Evolutionary conservation across 192 early-diverging fungal species (phyloP), one percentile per base, ranked within the genome.

Genomic region (Diversispora eburnea): DNA sequence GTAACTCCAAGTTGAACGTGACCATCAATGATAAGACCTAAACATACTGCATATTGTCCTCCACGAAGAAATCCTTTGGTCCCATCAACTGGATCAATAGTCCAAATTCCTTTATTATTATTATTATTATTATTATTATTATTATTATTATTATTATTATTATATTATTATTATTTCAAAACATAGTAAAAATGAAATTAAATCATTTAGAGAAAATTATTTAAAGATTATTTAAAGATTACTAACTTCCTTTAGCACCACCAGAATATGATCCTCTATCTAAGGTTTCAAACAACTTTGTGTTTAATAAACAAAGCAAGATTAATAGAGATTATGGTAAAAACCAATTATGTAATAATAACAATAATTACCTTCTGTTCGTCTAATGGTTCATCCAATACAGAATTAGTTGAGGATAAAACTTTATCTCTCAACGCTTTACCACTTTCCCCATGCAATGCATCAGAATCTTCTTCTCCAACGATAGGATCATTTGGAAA

Each of bases 1-100:
- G 95, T 84, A 49, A 98, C 94, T 42, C 94, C 96, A 12, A 99
- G 80, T 72, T 91, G 81, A 8, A 99, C 96, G 17, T 89, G 76
- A 20, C 96, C 95, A 78, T 98, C 91, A 3, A 92, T 82, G 72
- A 98, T 89, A 58, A 98, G 83, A 17, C 95, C 94, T 42, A 99
- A 84, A 75, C 96, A 98, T 3, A 99, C 95, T 0, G 96, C 95
- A 82, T 88, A 99, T 84, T 99, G 98, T 77, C 94, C 95, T 67
- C 96, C 95, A 61, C 98, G 87, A 78, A 99, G 80, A 76, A 99
- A 99, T 22, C 98, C 98, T 79, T 96, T 98, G 41, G 98, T 99
- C n/a, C 98, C 98, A 80, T 99, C 95, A 80, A 92, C 88, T 10
- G 92, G 92, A 76, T 93, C 92, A 49, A 93, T 84, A n/a, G 91